A percentile compares a stretch with the other conserved stretches of the same genome.
These are phyloP conservation scores for Apiospora pterosperma DNA, from an alignment of 2,329 filamentous ascomycete genomes.

Conservation along the genomic window DNA sequence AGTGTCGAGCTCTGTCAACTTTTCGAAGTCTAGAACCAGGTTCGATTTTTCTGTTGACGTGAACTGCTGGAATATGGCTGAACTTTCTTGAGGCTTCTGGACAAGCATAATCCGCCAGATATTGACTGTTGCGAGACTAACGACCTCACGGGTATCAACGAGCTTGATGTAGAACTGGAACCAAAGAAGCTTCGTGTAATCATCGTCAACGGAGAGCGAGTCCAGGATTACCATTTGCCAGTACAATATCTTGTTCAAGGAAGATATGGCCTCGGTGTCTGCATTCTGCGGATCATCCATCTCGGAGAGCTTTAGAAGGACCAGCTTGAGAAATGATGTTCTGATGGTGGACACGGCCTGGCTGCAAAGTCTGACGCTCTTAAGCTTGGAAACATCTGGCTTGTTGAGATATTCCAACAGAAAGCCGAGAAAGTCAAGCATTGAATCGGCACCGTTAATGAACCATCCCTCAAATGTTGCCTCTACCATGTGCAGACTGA, in stretches of 20 bases:
- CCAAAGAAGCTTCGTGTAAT: slow-evolving; percentile 81
- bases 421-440: slow-evolving; percentile 82
- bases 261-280: slow-evolving; percentile 61
- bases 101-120: slow-evolving; percentile 91
- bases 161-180: slow-evolving; percentile 91
- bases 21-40: slow-evolving; percentile 74
- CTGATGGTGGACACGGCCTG: slow-evolving; percentile 77
- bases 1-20: slow-evolving; percentile 84
- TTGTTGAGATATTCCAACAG: slow-evolving; percentile 86
- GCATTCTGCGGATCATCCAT: slow-evolving; percentile 63
- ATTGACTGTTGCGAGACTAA: slow-evolving; percentile 75
- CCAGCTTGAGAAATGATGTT: slow-evolving; percentile 71
- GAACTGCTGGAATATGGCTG: slow-evolving; percentile 68
- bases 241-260: slow-evolving; percentile 84
- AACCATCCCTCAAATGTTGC: slow-evolving; percentile 97
- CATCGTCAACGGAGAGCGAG: slow-evolving; percentile 73
- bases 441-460: slow-evolving; percentile 76
- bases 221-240: slow-evolving; percentile 92
- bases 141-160: slow-evolving; percentile 62
- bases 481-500: slow-evolving; percentile 79
- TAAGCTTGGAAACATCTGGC: slow-evolving; percentile 75
- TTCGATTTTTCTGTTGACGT: slow-evolving; percentile 68
- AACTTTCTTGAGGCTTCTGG: slow-evolving; percentile 83
- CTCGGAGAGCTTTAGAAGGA: slow-evolving; percentile 79
- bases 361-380: slow-evolving; percentile 86